phyloP scores from a whole-genome alignment of 2,329 filamentous ascomycete genomes.

The Beauveria varroae region DNA sequence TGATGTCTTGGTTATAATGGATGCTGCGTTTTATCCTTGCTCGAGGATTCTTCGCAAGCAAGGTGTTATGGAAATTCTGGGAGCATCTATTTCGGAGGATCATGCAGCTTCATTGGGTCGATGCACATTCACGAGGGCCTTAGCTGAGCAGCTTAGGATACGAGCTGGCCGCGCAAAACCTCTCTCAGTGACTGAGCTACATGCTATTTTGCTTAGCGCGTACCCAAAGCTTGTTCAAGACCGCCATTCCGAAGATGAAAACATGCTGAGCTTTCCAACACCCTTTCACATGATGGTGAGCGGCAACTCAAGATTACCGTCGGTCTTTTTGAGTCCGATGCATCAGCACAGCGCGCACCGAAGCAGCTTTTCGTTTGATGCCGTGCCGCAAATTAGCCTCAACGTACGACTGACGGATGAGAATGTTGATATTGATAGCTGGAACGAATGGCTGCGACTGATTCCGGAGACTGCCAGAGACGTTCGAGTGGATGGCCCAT shows the following conservation, averaged over 20 bases:
- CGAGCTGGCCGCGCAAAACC: conserved; percentile 37
- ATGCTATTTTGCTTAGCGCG: conserved; percentile 43
- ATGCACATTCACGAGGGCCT: conserved; percentile 43
- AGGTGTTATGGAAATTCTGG: conserved; percentile 49
- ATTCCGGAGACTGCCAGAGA: conserved; percentile 51
- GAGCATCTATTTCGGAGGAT: conserved; percentile 47
- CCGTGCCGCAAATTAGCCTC: conserved; percentile 41
- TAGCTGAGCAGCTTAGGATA: conserved; percentile 42
- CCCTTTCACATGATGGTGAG: conserved; percentile 50
- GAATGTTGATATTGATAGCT: conserved; percentile 42
- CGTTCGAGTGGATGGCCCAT: conserved; percentile 47
- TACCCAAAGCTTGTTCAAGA: conserved; percentile 48
- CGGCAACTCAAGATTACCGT: conserved; percentile 45
- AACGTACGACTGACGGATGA: conserved; percentile 45
- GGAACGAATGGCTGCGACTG: conserved; percentile 51
- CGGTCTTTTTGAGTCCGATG: conserved; percentile 47
- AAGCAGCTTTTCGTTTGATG: conserved; percentile 32
- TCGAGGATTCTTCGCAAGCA: conserved; percentile 43
- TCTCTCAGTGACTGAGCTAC: conserved; percentile 45
- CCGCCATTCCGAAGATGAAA: conserved; percentile 38
- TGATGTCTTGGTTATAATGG: conserved; percentile 52
- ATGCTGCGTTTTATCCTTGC: conserved; percentile 50
- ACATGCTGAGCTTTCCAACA: conserved; percentile 41
- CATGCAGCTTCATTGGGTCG: conserved; percentile 40
- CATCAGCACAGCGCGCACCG: conserved; percentile 32